Evolutionary conservation across 768 basidiomycete genomes (phyloP).

Genomic region (Brasilioporus rufonigricans): DNA sequence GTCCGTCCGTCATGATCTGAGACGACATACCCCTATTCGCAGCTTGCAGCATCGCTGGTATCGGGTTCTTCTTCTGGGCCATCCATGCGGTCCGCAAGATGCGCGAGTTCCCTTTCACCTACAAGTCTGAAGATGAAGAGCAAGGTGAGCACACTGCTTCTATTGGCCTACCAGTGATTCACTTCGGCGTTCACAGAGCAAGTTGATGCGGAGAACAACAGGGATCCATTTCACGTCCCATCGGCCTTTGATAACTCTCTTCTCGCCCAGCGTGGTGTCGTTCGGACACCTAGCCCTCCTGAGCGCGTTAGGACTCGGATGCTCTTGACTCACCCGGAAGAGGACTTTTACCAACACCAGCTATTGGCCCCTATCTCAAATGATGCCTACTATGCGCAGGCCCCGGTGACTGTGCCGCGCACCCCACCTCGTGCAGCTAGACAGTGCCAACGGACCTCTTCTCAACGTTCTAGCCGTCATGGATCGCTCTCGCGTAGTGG

Average conservation of each 20-base stretch:
- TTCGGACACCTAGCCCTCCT: slow-evolving; percentile 1
- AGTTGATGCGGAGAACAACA: too few relatives aligned
- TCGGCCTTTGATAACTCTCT: not conserved
- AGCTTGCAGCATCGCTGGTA: slow-evolving; percentile 17
- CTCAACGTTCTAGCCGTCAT: not conserved
- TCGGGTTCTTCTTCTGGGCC: slow-evolving; percentile 21
- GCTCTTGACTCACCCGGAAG: slow-evolving; percentile 1
- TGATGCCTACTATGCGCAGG: not conserved
- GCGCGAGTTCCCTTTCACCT: slow-evolving; percentile 7
- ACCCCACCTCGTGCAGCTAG: slow-evolving; percentile 1
- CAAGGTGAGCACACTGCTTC: not conserved
- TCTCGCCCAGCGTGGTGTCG: not conserved
- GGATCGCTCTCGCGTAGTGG: not conserved
- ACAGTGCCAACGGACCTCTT: not conserved
- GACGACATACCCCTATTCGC: not conserved
- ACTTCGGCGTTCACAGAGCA: slow-evolving; percentile 1
- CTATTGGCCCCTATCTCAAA: not conserved
- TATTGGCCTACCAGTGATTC: not conserved
- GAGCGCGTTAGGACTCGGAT: slow-evolving; percentile 13
- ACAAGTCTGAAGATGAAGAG: too few relatives aligned
- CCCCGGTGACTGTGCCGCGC: not conserved
- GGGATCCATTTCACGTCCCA: not conserved
- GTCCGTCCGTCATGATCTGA: not conserved
- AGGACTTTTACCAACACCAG: not conserved
- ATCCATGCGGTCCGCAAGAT: slow-evolving; percentile 22